These are phyloP conservation scores for Podosphaera aphanis DNA, from an alignment of 2,329 filamentous ascomycete species.

Conservation along the genomic window DNA sequence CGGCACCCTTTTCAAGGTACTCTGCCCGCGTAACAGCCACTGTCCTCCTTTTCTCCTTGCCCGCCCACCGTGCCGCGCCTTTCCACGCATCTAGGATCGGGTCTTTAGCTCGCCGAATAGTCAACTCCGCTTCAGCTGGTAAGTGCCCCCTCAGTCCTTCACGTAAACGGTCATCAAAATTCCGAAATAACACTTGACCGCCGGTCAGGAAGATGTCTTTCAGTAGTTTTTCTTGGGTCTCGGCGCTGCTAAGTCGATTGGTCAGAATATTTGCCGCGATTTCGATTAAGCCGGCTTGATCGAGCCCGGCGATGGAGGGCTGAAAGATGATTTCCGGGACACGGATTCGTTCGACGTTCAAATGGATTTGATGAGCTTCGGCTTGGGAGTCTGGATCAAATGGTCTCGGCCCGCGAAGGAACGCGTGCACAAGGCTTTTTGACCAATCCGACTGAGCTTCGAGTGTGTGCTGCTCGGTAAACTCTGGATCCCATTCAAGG, in stretches of 20 bases:
- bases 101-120: conserved; percentile 50
- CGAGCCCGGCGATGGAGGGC: conserved; percentile 70
- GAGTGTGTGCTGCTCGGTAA: conserved; percentile 77
- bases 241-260: conserved; percentile 42
- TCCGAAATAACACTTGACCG: conserved; percentile 68
- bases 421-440: conserved; percentile 73
- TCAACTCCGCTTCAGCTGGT: conserved; percentile 42
- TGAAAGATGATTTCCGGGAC: conserved; percentile 87
- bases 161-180: conserved; percentile 63
- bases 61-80: conserved; percentile 70
- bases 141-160: conserved; percentile 50
- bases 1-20: conserved; percentile 73
- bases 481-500: conserved; percentile 63
- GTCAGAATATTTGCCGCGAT: conserved; percentile 76
- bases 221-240: conserved; percentile 43
- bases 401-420: conserved; percentile 66
- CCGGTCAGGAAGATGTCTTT: conserved; percentile 83
- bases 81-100: conserved; percentile 76
- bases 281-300: conserved; percentile 83
- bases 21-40: conserved; percentile 57
- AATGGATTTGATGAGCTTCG: conserved; percentile 69
- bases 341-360: conserved; percentile 89
- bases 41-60: conserved; percentile 31
- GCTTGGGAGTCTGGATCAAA: conserved; percentile 61
- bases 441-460: conserved; percentile 92